Evolutionary conservation across 768 basidiomycete species (phyloP).

Genomic region (Sarcodon sp.): DNA sequence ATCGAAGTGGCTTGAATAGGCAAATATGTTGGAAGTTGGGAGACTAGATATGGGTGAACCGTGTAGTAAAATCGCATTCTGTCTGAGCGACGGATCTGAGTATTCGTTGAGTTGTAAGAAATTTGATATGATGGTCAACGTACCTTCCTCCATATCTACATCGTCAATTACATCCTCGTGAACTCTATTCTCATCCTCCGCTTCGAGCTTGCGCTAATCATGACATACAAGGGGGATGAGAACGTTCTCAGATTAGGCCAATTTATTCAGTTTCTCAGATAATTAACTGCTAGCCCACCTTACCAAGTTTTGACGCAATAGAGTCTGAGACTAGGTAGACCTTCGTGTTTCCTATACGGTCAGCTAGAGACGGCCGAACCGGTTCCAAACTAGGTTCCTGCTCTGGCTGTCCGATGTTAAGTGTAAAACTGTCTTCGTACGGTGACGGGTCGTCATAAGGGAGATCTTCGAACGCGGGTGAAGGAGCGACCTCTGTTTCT

Average conservation of each 20-base stretch:
- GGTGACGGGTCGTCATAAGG: no score
- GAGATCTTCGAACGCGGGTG: no score
- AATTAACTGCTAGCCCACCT: constrained; percentile 53
- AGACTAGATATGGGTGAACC: constrained; percentile 66
- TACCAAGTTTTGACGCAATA: constrained; percentile 42
- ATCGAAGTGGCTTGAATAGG: constrained; percentile 71
- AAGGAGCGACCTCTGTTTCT: no score
- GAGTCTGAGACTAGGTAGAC: constrained; percentile 72
- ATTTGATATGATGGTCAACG: background rate
- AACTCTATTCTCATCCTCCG: constrained; percentile 21
- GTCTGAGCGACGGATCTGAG: constrained; percentile 35
- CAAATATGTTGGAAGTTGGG: constrained; percentile 67
- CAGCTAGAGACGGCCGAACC: constrained; percentile 28
- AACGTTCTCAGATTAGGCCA: constrained; percentile 28
- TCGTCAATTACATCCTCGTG: constrained; percentile 17
- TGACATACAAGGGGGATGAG: constrained; percentile 8
- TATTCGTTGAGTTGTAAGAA: constrained; percentile 1
- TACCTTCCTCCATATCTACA: constrained; percentile 7
- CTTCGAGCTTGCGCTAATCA: constrained; percentile 34
- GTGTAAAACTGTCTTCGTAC: no score
- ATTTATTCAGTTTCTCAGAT: constrained; percentile 21
- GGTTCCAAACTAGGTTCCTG: constrained; percentile 2
- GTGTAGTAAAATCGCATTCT: constrained; percentile 59
- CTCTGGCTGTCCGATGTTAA: no score
- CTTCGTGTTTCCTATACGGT: constrained; percentile 60